These are phyloP conservation scores for Phoma sp. DNA, from an alignment of 2,329 filamentous ascomycete species.

Conservation along the genomic window DNA sequence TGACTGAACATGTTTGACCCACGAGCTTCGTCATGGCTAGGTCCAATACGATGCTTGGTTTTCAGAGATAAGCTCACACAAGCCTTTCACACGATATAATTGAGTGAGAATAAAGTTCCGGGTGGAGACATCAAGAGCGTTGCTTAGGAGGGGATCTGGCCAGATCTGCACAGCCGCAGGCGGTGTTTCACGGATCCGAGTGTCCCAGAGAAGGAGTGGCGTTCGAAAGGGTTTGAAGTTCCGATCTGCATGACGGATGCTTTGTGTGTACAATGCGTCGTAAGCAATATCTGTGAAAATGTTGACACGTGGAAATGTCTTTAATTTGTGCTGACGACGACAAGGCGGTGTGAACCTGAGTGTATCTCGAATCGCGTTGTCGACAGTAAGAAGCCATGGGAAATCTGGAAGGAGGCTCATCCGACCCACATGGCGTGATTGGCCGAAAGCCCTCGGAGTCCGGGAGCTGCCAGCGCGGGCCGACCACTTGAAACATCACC, in stretches of 20 bases:
- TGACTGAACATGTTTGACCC: conserved; percentile 26
- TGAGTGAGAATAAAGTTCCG: conserved; percentile 6
- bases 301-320: not conserved
- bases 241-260: conserved; percentile 1
- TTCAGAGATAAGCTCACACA: conserved; percentile 20
- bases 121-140: conserved; percentile 1
- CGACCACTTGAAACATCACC: conserved; percentile 16
- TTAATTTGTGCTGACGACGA: not conserved
- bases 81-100: conserved; percentile 22
- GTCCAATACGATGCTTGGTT: conserved; percentile 3
- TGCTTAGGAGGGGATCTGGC: not conserved
- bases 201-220: conserved; percentile 6
- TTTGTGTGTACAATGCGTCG: conserved; percentile 4
- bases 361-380: not conserved
- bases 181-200: conserved; percentile 15
- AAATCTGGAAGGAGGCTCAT: conserved; percentile 2
- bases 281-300: not conserved
- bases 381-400: not conserved
- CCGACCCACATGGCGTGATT: conserved; percentile 4
- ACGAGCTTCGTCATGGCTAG: conserved; percentile 14
- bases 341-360: conserved; percentile 8
- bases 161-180: conserved; percentile 13
- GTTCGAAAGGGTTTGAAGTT: not conserved
- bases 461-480: conserved; percentile 20
- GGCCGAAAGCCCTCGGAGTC: conserved; percentile 6